phyloP scores from a whole-genome alignment of 495 filamentous ascomycete species.

The Elaphomyces granulatus region DNA sequence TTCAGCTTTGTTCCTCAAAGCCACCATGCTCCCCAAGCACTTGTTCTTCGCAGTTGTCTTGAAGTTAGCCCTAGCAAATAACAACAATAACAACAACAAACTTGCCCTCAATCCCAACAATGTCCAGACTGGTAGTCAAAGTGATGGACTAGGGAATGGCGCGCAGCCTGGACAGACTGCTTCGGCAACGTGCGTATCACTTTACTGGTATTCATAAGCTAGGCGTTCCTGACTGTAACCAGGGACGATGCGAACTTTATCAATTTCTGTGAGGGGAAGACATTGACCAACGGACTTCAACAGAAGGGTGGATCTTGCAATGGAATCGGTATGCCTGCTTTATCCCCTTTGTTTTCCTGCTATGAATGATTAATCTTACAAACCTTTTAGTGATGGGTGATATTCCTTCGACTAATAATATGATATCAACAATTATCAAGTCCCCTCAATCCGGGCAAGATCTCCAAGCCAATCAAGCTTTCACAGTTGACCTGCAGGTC shows the following conservation, averaged over 20 bases:
- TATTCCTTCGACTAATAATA: constrained; percentile 45
- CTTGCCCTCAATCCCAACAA: constrained; percentile 27
- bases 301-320: constrained; percentile 55
- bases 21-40: constrained; percentile 1
- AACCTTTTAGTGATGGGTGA: constrained; percentile 48
- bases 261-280: constrained; percentile 53
- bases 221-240: constrained; percentile 7
- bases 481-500: constrained; percentile 46
- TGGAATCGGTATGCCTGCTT: constrained; percentile 37
- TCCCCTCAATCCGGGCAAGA: constrained; percentile 36
- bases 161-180: constrained; percentile 37
- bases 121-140: constrained; percentile 35
- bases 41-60: neutral
- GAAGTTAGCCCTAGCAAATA: neutral
- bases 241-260: constrained; percentile 46
- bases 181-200: constrained; percentile 34
- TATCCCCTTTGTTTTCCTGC: no score
- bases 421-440: constrained; percentile 53
- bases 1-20: no score
- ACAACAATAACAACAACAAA: constrained; percentile 2
- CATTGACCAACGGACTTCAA: constrained; percentile 56
- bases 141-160: constrained; percentile 14
- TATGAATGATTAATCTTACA: no score
- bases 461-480: constrained; percentile 33
- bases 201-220: neutral